phyloP scores from a whole-genome alignment of 2,329 filamentous ascomycete genomes.

The Colletotrichum sp. region DNA sequence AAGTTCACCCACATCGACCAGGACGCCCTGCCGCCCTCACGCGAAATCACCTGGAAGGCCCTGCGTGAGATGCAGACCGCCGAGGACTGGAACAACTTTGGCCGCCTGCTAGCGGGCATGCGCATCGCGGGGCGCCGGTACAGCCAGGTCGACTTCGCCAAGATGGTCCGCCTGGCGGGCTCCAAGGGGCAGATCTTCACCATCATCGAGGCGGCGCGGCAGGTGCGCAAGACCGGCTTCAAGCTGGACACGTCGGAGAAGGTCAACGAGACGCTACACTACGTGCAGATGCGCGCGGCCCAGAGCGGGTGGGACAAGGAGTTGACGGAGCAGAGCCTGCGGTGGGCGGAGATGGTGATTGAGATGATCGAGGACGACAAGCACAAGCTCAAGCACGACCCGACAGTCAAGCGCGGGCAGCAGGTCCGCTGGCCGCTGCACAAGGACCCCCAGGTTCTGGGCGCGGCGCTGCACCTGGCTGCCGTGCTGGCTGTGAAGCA shows the following conservation, averaged over 20 bases:
- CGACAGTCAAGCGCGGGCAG: not conserved
- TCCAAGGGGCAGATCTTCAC: conserved; percentile 44
- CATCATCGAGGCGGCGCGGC: conserved; percentile 56
- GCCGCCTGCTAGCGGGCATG: conserved; percentile 56
- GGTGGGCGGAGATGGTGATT: conserved; percentile 51
- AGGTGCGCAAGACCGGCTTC: conserved; percentile 51
- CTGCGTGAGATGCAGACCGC: conserved; percentile 51
- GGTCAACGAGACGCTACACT: conserved; percentile 43
- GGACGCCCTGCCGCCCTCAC: conserved; percentile 47
- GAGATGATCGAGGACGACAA: conserved; percentile 52
- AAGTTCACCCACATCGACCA: conserved; percentile 54
- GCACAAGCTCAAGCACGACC: conserved; percentile 32
- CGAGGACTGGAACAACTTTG: conserved; percentile 59
- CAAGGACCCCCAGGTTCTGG: conserved; percentile 48
- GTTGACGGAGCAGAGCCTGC: conserved; percentile 46
- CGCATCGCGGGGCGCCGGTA: conserved; percentile 46
- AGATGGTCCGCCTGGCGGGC: conserved; percentile 47
- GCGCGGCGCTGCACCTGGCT: conserved; percentile 47
- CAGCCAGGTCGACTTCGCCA: conserved; percentile 34
- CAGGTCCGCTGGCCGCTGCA: conserved; percentile 29
- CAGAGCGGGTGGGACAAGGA: conserved; percentile 36
- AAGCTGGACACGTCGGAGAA: conserved; percentile 45
- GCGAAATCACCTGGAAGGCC: conserved; percentile 39
- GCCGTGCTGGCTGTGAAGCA: conserved; percentile 42
- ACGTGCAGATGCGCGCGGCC: conserved; percentile 47